phyloP scores from a whole-genome alignment of 2,329 filamentous ascomycete genomes.

The Penicillium sp. region DNA sequence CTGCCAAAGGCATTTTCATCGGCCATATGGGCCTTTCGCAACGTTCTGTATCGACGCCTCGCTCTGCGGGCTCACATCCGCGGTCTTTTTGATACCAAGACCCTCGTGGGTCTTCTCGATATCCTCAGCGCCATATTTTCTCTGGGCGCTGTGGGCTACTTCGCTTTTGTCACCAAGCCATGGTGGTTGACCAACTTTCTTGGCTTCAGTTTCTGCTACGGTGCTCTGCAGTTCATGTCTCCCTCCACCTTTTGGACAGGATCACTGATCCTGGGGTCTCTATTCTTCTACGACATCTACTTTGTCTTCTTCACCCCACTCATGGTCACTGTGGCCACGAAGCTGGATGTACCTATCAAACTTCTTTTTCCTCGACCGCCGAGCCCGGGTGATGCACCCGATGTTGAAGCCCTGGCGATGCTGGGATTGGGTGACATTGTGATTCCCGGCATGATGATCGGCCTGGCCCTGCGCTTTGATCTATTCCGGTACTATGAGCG shows the following conservation, averaged over 20 bases:
- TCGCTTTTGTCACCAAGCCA: slow-evolving; percentile 58
- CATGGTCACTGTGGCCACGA: slow-evolving; percentile 69
- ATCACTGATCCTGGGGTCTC: slow-evolving; percentile 68
- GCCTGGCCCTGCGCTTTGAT: slow-evolving; percentile 85
- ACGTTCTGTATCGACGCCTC: slow-evolving; percentile 51
- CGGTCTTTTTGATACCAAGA: slow-evolving; percentile 47
- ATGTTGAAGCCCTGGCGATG: slow-evolving; percentile 59
- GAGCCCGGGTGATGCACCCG: slow-evolving; percentile 44
- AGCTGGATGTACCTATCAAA: slow-evolving; percentile 89
- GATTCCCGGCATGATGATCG: slow-evolving; percentile 86
- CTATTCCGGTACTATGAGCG: slow-evolving; percentile 76
- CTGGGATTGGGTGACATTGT: slow-evolving; percentile 93
- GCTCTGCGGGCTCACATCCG: slow-evolving; percentile 54
- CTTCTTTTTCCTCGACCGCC: slow-evolving; percentile 73
- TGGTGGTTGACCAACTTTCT: slow-evolving; percentile 81
- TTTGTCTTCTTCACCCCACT: slow-evolving; percentile 56
- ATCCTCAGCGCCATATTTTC: slow-evolving; percentile 57
- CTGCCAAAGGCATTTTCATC: slow-evolving; percentile 38
- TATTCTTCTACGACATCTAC: slow-evolving; percentile 95
- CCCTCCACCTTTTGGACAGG: slow-evolving; percentile 84
- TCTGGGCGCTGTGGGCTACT: slow-evolving; percentile 60
- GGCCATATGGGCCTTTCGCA: slow-evolving; percentile 51
- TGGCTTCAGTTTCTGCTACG: slow-evolving; percentile 83
- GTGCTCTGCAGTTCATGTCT: slow-evolving; percentile 76
- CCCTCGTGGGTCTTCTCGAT: slow-evolving; percentile 45